Evolutionary conservation across 2,329 filamentous ascomycete species (phyloP), one percentile per base, ranked within the genome.

Genomic region (Ascochyta clinopodiicola): DNA sequence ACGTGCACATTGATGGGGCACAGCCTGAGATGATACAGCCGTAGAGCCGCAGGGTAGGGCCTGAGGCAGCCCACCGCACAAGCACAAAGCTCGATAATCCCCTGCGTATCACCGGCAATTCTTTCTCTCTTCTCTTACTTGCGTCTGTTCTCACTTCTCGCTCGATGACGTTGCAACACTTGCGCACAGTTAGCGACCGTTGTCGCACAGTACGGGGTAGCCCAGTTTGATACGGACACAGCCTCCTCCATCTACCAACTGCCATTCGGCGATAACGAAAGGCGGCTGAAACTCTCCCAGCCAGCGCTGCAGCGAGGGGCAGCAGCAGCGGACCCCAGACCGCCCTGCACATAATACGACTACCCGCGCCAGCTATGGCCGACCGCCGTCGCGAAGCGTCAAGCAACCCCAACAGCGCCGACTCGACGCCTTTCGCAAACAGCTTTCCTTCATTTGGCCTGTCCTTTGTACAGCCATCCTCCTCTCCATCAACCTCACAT

Each of bases 371-470:
- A 59, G 53, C 37, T 46, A 75, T 74, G 70, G 64, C 66, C 50
- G 72, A 73, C 56, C 67, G 61, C 35, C 69, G 66, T 46, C 57
- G 60, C 39, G 65, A 73, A 49, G 50, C 66, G 31, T 60, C 66
- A 2, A 68, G 70, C 44, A 53, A 66, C 40, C 68, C 69, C 49
- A 62, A 69, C 51, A 65, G 61, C 37, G 62, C 67, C 42, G 63
- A 63, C 34, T 64, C 55, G 27, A 66, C 64, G n/a, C 66, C 65
- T 54, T 73, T 72, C 58, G 52, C 60, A 13, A 62, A 63, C 37
- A 59, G 43, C 29, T 60, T 67, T 34, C 68, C 64, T 7, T 59
- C 64, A 6, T 51, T 56, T 5, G 52, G 52, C 25, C 56, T 69
- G 32, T 67, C 66, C n/a, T 59, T 70, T 50, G 58, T 52, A 8